These are phyloP conservation scores for Trichoderma parareesei DNA, from an alignment of 495 filamentous ascomycete species.

Conservation along the genomic window DNA sequence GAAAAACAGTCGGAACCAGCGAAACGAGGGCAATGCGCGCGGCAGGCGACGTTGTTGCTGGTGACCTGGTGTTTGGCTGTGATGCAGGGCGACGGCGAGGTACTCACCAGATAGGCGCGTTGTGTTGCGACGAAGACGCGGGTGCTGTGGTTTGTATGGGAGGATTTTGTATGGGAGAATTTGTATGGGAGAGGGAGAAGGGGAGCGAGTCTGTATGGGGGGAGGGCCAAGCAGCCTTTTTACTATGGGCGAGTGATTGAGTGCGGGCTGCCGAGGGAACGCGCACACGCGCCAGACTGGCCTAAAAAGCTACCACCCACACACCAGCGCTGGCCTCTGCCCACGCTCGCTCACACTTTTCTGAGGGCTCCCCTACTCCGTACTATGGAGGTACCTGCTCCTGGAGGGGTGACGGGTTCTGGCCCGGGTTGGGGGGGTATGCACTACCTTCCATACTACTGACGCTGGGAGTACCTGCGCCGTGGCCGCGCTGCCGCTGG, in stretches of 20 bases:
- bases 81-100: constrained; percentile 25
- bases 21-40: not conserved
- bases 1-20: not conserved
- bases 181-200: constrained; percentile 55
- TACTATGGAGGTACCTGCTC: not conserved
- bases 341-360: not conserved
- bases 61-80: constrained; percentile 30
- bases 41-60: constrained; percentile 14
- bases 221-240: constrained; percentile 45
- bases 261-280: constrained; percentile 13
- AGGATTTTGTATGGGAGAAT: constrained; percentile 36
- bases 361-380: not conserved
- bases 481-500: not conserved
- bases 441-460: too few species aligned
- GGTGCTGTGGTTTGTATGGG: constrained; percentile 7
- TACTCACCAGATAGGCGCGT: constrained; percentile 26
- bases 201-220: constrained; percentile 46
- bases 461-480: not conserved
- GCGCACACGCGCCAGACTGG: constrained; percentile 5
- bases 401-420: constrained; percentile 5
- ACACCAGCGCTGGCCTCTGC: not conserved
- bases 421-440: not conserved
- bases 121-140: constrained; percentile 12
- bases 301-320: constrained; percentile 10
- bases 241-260: constrained; percentile 53